Base-by-base conservation (phyloP, 1,284 basidiomycete species). In the Trametes pubescens region DNA sequence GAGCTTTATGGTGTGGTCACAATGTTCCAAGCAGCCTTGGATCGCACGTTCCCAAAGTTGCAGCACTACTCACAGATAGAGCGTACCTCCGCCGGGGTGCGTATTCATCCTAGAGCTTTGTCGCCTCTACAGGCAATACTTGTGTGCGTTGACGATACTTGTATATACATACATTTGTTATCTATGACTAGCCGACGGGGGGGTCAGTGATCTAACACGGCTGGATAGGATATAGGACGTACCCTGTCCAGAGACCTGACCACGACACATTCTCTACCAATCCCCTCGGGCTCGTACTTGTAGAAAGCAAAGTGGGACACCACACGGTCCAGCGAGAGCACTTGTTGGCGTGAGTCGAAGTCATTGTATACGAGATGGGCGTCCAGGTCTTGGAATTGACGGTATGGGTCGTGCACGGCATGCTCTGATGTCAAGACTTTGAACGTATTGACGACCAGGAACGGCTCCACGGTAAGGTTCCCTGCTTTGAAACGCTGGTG, bases 181-280 rank as follows among this genome's bases (percentile, higher is more conserved):
- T 35, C 34, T 35, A 35, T 35, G 18, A 46, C 34, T 21, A 21
- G 22, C 44, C 10, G 21, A 46, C 44, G 18, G 44, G 21, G 4
- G n/a, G n/a, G n/a, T n/a, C n/a, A 46, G 44, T n/a, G 10, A n/a
- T 18, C n/a, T 46, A 13, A 7, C 13, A 13, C 44, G 21, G 14
- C 4, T 46, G n/a, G 10, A 46, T n/a, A 21, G 21, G n/a, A 46
- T 21, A 46, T 10, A 22, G 43, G 6, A 62, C 56, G 32, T 38
- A 65, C 59, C 43, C 64, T 40, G 38, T 65, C 56, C 2, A 65
- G 26, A 0, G 59, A 58, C 21, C 54, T 48, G n/a, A 55, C 64
- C 0, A 65, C 59, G 21, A 65, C 26, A 11, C 64, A 65, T 13
- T 55, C 38, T 18, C 29, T 10, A 2, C 29, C 61, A 8, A 66